phyloP scores from a whole-genome alignment of 108 stramenopile genomes.

The Cyclotella kingstonii region DNA sequence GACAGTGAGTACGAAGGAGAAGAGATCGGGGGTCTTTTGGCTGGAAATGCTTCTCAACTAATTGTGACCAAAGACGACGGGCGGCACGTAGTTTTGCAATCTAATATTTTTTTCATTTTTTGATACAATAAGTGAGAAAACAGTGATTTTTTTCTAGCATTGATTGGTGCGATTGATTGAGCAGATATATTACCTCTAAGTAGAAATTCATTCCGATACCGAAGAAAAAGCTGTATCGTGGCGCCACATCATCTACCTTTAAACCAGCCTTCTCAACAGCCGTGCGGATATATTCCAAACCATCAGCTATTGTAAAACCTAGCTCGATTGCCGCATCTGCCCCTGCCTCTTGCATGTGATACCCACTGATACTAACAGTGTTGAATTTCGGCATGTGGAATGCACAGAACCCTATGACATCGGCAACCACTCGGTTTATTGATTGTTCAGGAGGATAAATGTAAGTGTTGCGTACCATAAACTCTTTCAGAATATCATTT shows the following conservation, averaged over 20 bases:
- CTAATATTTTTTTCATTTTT: constrained; percentile 2
- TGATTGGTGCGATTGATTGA: background rate
- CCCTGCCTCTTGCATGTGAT: constrained; percentile 99
- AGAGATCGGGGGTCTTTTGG: constrained; percentile 92
- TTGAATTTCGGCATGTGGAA: constrained; percentile 96
- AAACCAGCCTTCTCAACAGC: constrained; percentile 87
- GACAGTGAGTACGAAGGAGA: constrained; percentile 94
- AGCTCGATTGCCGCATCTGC: constrained; percentile 96
- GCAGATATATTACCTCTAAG: constrained; percentile 60
- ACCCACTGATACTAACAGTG: constrained; percentile 93
- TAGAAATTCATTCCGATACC: constrained; percentile 97
- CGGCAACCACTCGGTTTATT: constrained; percentile 84
- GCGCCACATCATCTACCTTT: constrained; percentile 93
- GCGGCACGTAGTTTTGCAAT: constrained; percentile 93
- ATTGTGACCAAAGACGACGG: constrained; percentile 88
- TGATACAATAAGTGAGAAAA: no score
- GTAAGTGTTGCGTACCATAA: constrained; percentile 93
- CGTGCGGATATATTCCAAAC: constrained; percentile 86
- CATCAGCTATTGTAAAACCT: constrained; percentile 96
- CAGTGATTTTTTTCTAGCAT: background rate
- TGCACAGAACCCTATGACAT: constrained; percentile 96
- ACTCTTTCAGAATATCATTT: constrained; percentile 99
- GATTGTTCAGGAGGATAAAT: constrained; percentile 93
- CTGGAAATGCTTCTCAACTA: constrained; percentile 84
- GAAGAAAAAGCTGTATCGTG: constrained; percentile 96